Evolutionary conservation across 768 basidiomycete genomes (phyloP).

Genomic region (Amanita polypyramis): DNA sequence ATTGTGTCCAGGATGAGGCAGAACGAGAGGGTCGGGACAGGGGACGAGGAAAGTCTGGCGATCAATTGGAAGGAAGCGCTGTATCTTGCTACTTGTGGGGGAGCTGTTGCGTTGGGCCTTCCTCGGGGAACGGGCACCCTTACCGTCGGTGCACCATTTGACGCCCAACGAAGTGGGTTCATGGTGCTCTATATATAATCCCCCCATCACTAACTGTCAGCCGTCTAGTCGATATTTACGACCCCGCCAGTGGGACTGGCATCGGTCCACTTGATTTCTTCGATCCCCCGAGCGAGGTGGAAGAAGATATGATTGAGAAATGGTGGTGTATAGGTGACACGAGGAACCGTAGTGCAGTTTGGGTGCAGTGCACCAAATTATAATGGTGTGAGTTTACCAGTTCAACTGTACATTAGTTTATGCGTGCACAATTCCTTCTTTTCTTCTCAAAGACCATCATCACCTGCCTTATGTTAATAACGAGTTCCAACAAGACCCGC

Average conservation of each 20-base stretch:
- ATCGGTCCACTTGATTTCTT: constrained; percentile 68
- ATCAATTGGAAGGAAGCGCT: constrained; percentile 77
- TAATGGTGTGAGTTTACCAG: not conserved
- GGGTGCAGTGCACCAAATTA: constrained; percentile 56
- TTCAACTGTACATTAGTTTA: not conserved
- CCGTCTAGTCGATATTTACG: constrained; percentile 35
- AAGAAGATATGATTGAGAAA: constrained; percentile 59
- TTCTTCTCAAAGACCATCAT: not conserved
- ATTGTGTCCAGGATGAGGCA: constrained; percentile 60
- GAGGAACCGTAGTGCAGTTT: constrained; percentile 56
- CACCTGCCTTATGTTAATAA: constrained; percentile 1
- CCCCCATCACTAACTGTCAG: constrained; percentile 3
- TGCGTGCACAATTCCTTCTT: not conserved
- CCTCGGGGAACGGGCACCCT: constrained; percentile 37
- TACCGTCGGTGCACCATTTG: constrained; percentile 52
- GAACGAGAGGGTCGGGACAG: constrained; percentile 23
- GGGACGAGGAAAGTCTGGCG: constrained; percentile 23
- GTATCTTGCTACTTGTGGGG: constrained; percentile 76
- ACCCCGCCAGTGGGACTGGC: constrained; percentile 28
- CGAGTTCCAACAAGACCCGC: constrained; percentile 19
- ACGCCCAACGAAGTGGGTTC: constrained; percentile 63
- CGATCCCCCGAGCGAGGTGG: constrained; percentile 15
- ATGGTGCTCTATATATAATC: not conserved
- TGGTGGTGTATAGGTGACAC: constrained; percentile 84
- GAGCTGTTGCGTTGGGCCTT: constrained; percentile 62